Base-by-base conservation (phyloP, 1,284 basidiomycete genomes). In the Porodaedalea pini region DNA sequence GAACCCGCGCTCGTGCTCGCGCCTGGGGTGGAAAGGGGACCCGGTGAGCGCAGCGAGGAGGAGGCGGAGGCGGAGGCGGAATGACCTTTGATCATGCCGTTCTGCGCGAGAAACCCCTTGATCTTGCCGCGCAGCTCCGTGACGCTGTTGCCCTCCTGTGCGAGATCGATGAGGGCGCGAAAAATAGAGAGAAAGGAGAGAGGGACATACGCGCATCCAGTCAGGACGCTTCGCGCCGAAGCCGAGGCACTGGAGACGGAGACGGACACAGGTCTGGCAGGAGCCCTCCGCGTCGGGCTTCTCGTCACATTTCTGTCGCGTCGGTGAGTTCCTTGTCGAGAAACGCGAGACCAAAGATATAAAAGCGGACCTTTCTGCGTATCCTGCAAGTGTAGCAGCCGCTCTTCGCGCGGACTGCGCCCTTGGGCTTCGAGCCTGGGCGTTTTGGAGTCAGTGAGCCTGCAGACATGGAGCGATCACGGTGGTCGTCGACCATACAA, bases 351-450 rank as follows among this genome's bases (percentile, higher is more conserved):
- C 57, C 58, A 59, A 49, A 62, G 51, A 61, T 59, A 37, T 36
- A 59, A 13, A 47, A 70, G 45, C 71, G 57, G 54, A 88, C 88
- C 84, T 91, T 90, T 67, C 88, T 77, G 65, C 88, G 81, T 52
- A 91, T 89, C 66, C 88, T 80, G 75, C 88, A 91, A 59, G 88
- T 91, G 74, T 90, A 90, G 70, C 88, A 91, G 65, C 88, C 88
- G 61, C 85, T 86, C 78, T 90, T 90, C 58, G 87, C 88, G 69
- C 88, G 84, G 48, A 85, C 79, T 54, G 85, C 83, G 70, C 86
- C 86, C 77, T 89, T 90, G 69, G 73, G 64, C 64, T 75, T 73
- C 23, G 47, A 31, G 47, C 25, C 17, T 27, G 4, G 31, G 10
- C 47, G 43, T 50, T 27, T 47, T 5, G 23, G 25, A 17, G 8